Conservation (phyloP, 1,284 basidiomycete genomes). For the Naganishia sp. region DNA sequence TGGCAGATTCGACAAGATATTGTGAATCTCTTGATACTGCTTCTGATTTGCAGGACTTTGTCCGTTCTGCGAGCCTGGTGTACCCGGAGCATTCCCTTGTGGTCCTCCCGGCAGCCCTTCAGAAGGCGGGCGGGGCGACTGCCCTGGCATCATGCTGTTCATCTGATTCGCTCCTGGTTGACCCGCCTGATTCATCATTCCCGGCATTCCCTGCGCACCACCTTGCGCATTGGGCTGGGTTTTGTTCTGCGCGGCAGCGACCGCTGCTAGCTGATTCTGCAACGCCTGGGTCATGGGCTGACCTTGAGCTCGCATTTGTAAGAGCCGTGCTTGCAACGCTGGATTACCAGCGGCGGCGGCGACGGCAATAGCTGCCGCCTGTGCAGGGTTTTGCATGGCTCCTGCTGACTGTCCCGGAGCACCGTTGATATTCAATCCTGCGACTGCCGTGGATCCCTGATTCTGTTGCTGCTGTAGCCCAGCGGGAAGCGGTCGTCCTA, state of each 20-base stretch:
- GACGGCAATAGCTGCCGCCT: not conserved
- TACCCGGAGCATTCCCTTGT: not conserved
- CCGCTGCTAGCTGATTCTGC: conserved; percentile 14
- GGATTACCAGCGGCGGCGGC: conserved; percentile 10
- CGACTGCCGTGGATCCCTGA: conserved; percentile 8
- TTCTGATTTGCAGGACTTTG: conserved; percentile 16
- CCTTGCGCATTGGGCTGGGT: conserved; percentile 6
- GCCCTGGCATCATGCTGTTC: conserved; percentile 5
- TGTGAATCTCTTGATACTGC: conserved; percentile 31
- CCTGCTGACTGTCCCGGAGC: not conserved
- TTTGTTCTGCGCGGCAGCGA: conserved; percentile 7
- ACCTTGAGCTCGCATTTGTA: conserved; percentile 25
- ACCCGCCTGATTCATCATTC: conserved; percentile 10
- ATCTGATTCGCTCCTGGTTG: not conserved
- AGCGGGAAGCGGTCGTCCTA: not conserved
- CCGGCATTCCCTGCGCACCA: not conserved
- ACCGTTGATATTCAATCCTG: conserved; percentile 2
- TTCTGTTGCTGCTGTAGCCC: conserved; percentile 3
- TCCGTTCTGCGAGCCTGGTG: conserved; percentile 11
- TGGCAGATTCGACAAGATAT: conserved; percentile 44
- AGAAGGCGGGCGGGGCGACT: conserved; percentile 3
- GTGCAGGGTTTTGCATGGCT: conserved; percentile 7
- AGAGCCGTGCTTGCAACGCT: conserved; percentile 12
- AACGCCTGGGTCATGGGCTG: conserved; percentile 18
- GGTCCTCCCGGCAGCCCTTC: not conserved